A percentile compares a stretch with the other conserved stretches of the same genome.
Conservation (phyloP, 257 asterid species). For the Solanum boliviense region DNA sequence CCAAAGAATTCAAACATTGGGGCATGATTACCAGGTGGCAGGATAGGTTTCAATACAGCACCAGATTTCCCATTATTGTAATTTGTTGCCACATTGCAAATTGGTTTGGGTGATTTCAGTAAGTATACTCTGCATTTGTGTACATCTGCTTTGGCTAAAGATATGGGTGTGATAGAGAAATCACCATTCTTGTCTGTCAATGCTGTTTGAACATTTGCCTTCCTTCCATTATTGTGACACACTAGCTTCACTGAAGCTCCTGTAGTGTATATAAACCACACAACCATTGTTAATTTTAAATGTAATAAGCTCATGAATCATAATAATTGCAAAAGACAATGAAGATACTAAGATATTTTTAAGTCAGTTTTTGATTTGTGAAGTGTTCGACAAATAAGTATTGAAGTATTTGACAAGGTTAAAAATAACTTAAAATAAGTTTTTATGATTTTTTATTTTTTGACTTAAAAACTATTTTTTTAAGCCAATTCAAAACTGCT, state of each 20-base stretch:
- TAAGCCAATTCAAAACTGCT: too few relatives aligned
- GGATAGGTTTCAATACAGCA: constrained; percentile 13
- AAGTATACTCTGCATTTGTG: constrained; percentile 26
- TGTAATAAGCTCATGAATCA: neutral
- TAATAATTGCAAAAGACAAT: neutral
- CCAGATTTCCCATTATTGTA: constrained; percentile 22
- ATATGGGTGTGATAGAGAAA: constrained; percentile 16
- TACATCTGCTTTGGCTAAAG: constrained; percentile 6
- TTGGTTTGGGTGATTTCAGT: constrained; percentile 14
- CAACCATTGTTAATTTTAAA: neutral
- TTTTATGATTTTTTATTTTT: too few relatives aligned
- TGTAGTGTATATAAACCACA: neutral
- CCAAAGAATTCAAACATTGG: constrained; percentile 7
- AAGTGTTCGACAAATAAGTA: too few relatives aligned
- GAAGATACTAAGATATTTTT: neutral
- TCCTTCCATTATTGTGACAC: constrained; percentile 12
- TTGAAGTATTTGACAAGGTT: too few relatives aligned
- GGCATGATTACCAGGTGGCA: neutral
- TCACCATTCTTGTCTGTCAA: constrained; percentile 32
- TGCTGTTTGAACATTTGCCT: neutral
- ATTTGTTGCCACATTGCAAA: constrained; percentile 25
- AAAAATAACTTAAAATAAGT: too few relatives aligned
- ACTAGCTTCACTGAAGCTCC: neutral
- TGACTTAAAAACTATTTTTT: too few relatives aligned
- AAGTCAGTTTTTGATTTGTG: too few relatives aligned